These are phyloP conservation scores for Botrytis aclada DNA, from an alignment of 2,329 filamentous ascomycete genomes.

Conservation along the genomic window DNA sequence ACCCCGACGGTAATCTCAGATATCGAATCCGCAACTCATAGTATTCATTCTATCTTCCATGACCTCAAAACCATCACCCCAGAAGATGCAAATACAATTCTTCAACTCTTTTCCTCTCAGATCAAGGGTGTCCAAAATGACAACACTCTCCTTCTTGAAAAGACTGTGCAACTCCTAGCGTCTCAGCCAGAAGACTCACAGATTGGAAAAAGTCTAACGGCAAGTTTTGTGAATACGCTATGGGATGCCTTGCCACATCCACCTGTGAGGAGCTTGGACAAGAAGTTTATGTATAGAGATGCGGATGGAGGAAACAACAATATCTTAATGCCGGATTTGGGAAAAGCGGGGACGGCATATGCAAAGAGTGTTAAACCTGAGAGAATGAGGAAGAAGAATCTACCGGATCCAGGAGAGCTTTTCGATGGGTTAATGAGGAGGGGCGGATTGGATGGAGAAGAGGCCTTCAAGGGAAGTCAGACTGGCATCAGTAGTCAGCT, in stretches of 20 bases:
- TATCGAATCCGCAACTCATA: conserved; percentile 14
- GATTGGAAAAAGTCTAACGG: conserved; percentile 48
- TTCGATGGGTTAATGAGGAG: conserved; percentile 60
- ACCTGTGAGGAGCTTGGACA: conserved; percentile 60
- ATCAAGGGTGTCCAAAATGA: conserved; percentile 65
- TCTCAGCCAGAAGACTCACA: conserved; percentile 4
- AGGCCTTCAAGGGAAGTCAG: conserved; percentile 33
- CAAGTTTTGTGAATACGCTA: conserved; percentile 63
- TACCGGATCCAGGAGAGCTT: conserved; percentile 59
- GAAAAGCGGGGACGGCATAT: conserved; percentile 64
- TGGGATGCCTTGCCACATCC: conserved; percentile 74
- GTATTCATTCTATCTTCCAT: conserved; percentile 23
- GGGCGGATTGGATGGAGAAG: conserved; percentile 29
- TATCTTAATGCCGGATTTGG: conserved; percentile 59
- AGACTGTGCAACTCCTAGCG: conserved; percentile 50
- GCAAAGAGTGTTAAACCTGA: conserved; percentile 60
- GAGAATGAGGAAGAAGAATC: conserved; percentile 54
- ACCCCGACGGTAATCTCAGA: background rate
- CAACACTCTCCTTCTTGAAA: conserved; percentile 74
- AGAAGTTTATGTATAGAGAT: conserved; percentile 61
- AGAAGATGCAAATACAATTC: conserved; percentile 53
- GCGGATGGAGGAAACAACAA: conserved; percentile 54
- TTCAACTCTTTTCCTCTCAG: conserved; percentile 58
- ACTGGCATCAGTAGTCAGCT: conserved; percentile 46
- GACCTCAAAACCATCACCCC: conserved; percentile 47